Percentiles rank a stretch among this genome's conserved stretches.
Evolutionary conservation across 148 eudicot species (phyloP).

Genomic region (Cornus florida): DNA sequence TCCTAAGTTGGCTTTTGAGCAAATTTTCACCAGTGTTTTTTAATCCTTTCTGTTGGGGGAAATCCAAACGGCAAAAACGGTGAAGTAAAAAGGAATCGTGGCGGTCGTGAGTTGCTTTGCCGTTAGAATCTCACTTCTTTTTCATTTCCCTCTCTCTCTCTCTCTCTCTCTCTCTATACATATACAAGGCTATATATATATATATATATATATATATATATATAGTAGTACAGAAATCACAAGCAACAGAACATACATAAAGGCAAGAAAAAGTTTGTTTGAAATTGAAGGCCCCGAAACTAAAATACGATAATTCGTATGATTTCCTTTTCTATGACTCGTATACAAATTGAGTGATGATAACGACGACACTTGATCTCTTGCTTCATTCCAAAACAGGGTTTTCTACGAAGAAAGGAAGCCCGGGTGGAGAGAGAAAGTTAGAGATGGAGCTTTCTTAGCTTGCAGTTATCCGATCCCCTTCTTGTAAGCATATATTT

Average conservation of each 20-base stretch:
- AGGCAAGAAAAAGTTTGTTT: too few relatives aligned
- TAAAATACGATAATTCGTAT: background rate
- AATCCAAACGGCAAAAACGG: slow-evolving; percentile 9
- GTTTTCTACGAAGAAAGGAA: slow-evolving; percentile 13
- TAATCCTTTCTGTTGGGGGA: background rate
- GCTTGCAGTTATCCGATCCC: slow-evolving; percentile 49
- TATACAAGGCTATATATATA: background rate
- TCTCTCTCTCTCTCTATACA: slow-evolving; percentile 8
- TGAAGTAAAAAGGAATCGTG: slow-evolving; percentile 20
- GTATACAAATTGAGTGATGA: background rate
- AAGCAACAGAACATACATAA: too few relatives aligned
- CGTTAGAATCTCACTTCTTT: slow-evolving; percentile 18
- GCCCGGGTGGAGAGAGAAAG: slow-evolving; percentile 9
- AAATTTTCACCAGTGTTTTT: background rate
- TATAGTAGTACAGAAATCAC: background rate
- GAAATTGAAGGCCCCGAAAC: background rate
- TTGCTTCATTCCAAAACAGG: slow-evolving; percentile 35
- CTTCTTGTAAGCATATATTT: slow-evolving; percentile 52
- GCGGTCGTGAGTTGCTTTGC: slow-evolving; percentile 16
- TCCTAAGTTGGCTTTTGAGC: background rate
- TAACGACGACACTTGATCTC: slow-evolving; percentile 28
- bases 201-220: background rate
- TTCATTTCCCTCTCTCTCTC: slow-evolving; percentile 3
- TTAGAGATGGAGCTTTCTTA: slow-evolving; percentile 25
- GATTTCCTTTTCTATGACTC: background rate